Percentiles rank a stretch among this genome's conserved stretches.
phyloP scores from a whole-genome alignment of 306 rosid species.

The Neltuma alba region DNA sequence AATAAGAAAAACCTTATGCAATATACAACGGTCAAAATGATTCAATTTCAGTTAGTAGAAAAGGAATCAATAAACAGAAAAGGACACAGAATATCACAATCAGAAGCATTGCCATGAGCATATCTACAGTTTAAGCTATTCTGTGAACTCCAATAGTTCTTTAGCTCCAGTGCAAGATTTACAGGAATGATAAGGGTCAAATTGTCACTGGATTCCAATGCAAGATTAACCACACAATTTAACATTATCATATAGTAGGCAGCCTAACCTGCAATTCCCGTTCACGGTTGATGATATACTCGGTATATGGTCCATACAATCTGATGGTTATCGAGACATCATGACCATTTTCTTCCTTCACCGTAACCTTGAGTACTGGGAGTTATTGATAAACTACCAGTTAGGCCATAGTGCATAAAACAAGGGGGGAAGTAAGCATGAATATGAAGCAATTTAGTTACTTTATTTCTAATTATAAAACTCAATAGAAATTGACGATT shows the following conservation, averaged over 20 bases:
- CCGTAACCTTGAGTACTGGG: slow-evolving; percentile 81
- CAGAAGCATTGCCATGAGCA: slow-evolving; percentile 17
- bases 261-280: slow-evolving; percentile 81
- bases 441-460: slow-evolving; percentile 9
- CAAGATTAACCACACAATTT: slow-evolving; percentile 1
- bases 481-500: background rate
- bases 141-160: slow-evolving; percentile 12
- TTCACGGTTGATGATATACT: slow-evolving; percentile 75
- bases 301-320: slow-evolving; percentile 92
- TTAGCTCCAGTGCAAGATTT: slow-evolving; percentile 17
- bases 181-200: background rate
- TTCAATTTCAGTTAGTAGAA: background rate
- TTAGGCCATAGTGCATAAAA: slow-evolving; percentile 15
- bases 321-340: slow-evolving; percentile 59
- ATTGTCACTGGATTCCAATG: background rate
- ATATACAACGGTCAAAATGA: background rate
- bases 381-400: slow-evolving; percentile 25
- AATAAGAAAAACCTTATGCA: background rate
- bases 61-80: slow-evolving; percentile 1
- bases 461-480: background rate
- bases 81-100: background rate
- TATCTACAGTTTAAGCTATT: background rate
- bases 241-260: slow-evolving; percentile 17
- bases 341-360: slow-evolving; percentile 56
- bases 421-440: background rate